These are phyloP conservation scores for Cercospora sojina DNA, from an alignment of 2,329 filamentous ascomycete genomes.

Conservation along the genomic window DNA sequence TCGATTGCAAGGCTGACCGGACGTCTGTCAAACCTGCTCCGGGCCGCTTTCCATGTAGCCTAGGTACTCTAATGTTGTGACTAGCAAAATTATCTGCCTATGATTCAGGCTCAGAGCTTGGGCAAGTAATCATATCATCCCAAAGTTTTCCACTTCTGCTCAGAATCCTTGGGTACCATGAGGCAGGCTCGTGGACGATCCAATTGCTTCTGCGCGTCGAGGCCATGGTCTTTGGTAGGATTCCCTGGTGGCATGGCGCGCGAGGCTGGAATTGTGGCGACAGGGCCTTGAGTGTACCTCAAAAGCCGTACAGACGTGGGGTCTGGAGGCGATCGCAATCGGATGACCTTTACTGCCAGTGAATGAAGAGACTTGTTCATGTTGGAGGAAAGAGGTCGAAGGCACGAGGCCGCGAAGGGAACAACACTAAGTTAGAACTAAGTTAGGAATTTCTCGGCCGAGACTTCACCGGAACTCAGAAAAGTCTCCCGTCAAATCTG, in stretches of 20 bases:
- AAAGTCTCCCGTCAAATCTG: not conserved
- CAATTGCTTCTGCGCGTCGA: not conserved
- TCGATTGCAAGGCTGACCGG: not conserved
- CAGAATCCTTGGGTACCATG: not conserved
- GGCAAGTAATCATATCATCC: not conserved
- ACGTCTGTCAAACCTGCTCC: not conserved
- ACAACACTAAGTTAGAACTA: no score
- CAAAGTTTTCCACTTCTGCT: not conserved
- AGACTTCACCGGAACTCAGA: not conserved
- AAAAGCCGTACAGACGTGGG: not conserved
- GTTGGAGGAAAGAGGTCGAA: not conserved
- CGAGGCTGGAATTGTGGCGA: not conserved
- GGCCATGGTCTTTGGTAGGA: not conserved
- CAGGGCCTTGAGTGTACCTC: not conserved
- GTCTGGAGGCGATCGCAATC: not conserved
- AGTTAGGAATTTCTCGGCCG: not conserved
- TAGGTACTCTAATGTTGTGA: not conserved
- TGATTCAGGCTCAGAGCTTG: not conserved
- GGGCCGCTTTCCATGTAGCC: no score
- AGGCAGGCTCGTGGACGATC: not conserved
- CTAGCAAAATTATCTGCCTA: not conserved
- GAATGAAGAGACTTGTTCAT: not conserved
- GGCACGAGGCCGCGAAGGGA: not conserved
- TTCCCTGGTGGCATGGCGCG: not conserved
- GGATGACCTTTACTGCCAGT: not conserved